phyloP scores from a whole-genome alignment of 495 filamentous ascomycete genomes.

The Penicillium verhagenii region DNA sequence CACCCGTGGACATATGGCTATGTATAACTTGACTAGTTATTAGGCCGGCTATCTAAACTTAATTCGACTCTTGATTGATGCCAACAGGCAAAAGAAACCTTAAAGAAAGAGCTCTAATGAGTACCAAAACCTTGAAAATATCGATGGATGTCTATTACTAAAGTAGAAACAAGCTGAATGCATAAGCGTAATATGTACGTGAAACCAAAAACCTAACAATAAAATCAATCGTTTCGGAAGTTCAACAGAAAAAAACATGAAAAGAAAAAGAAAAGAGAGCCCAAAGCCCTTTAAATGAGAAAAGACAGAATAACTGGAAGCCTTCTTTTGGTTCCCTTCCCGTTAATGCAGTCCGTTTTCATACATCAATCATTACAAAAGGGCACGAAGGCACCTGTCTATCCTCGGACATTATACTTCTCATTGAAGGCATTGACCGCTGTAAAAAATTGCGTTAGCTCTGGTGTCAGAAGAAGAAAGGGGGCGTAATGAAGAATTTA shows the following conservation, averaged over 20 bases:
- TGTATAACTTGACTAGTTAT: not conserved
- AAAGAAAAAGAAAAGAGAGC: not conserved
- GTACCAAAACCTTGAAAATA: too few relatives aligned
- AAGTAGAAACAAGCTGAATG: not conserved
- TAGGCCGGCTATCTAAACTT: not conserved
- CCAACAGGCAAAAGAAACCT: not conserved
- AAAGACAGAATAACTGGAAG: not conserved
- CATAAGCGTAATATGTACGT: conserved; percentile 1
- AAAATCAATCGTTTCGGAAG: not conserved
- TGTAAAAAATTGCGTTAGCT: conserved; percentile 23
- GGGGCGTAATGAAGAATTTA: not conserved
- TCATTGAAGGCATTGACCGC: conserved; percentile 72
- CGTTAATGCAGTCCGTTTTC: conserved; percentile 21
- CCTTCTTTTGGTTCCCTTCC: conserved; percentile 4
- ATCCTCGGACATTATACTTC: conserved; percentile 64
- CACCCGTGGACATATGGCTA: too few relatives aligned
- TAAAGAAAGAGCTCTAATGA: too few relatives aligned
- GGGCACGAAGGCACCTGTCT: conserved; percentile 7
- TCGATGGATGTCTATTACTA: conserved; percentile 1
- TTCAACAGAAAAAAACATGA: not conserved
- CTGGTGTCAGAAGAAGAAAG: not conserved
- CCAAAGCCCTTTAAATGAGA: not conserved
- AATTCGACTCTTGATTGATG: not conserved
- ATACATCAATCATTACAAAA: conserved; percentile 27
- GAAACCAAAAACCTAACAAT: not conserved